phyloP scores from a whole-genome alignment of 176 grass and related monocot species.

The Chloris gayana region DNA sequence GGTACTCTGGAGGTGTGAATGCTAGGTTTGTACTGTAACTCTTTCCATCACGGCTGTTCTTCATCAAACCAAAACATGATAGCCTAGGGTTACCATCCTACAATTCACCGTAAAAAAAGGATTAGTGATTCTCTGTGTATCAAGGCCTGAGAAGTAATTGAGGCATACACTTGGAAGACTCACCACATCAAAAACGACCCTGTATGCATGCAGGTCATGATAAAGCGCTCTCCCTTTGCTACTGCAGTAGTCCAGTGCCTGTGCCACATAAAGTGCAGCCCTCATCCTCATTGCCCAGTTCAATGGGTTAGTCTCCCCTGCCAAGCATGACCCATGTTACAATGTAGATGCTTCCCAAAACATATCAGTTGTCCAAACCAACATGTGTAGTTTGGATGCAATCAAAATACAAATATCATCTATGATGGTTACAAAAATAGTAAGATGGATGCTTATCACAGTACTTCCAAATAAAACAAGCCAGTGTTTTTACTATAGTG shows the following conservation, averaged over 20 bases:
- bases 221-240: slow-evolving; percentile 72
- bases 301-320: slow-evolving; percentile 84
- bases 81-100: slow-evolving; percentile 83
- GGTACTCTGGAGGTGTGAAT: slow-evolving; percentile 88
- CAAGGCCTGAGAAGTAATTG: background rate
- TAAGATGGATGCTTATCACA: background rate
- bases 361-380: background rate
- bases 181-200: slow-evolving; percentile 92
- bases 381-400: slow-evolving; percentile 11
- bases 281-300: slow-evolving; percentile 83
- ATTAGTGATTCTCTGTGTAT: background rate
- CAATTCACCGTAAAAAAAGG: slow-evolving; percentile 12
- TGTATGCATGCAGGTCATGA: slow-evolving; percentile 89
- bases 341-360: background rate
- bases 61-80: slow-evolving; percentile 94
- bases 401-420: slow-evolving; percentile 8
- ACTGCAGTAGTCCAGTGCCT: slow-evolving; percentile 80
- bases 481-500: background rate
- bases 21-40: slow-evolving; percentile 95
- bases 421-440: background rate
- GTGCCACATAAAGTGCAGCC: slow-evolving; percentile 75
- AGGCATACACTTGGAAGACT: slow-evolving; percentile 6
- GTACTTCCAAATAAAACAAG: slow-evolving; percentile 5
- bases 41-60: slow-evolving; percentile 91
- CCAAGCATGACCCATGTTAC: background rate